These are phyloP conservation scores for Beta vulgaris DNA, from an alignment of 148 eudicot genomes.

Conservation along the genomic window DNA sequence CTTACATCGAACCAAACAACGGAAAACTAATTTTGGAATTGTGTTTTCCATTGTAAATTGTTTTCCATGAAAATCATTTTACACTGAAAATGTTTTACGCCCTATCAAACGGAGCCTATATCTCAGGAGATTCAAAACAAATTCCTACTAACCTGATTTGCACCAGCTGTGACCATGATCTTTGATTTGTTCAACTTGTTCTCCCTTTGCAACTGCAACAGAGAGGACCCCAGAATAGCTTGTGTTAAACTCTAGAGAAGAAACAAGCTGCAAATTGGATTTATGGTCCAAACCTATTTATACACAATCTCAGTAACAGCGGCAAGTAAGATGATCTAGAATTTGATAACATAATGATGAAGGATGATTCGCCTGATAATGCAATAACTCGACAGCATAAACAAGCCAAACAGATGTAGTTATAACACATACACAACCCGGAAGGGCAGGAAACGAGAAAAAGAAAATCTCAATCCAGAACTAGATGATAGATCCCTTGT, in stretches of 20 bases:
- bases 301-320: neutral
- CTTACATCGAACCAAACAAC: no score
- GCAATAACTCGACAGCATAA: neutral
- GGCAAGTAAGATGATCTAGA: neutral
- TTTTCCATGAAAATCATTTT: no score
- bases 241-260: slow-evolving; percentile 5
- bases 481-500: neutral
- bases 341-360: neutral
- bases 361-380: slow-evolving; percentile 1
- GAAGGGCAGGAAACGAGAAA: neutral
- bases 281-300: neutral
- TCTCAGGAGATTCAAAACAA: neutral
- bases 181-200: slow-evolving; percentile 74
- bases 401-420: neutral
- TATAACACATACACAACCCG: neutral
- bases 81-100: no score
- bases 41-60: no score
- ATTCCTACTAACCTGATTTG: slow-evolving; percentile 71
- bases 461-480: neutral
- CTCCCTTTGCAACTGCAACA: slow-evolving; percentile 61
- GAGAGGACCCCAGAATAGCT: neutral
- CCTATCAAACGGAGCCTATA: no score
- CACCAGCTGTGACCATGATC: slow-evolving; percentile 98
- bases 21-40: no score
- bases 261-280: neutral